Conservation (phyloP, 192 early-diverging fungal species). For the Kickxella alabastrina region DNA sequence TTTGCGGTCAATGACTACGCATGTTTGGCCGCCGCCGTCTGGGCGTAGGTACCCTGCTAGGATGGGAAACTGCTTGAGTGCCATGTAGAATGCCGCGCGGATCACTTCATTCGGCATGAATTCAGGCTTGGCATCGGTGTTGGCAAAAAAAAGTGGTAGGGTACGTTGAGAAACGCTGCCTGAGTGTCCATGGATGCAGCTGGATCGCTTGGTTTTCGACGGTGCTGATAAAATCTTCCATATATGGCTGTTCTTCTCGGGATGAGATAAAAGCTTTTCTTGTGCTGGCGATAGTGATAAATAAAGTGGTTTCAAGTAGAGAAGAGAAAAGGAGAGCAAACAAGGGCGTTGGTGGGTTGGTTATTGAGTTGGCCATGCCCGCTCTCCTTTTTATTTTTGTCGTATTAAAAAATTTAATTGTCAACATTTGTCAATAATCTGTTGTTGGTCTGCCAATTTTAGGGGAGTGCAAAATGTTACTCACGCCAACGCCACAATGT, state of each 20-base stretch:
- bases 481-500: no score
- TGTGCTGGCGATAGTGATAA: no score
- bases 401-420: no score
- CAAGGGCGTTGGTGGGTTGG: no score
- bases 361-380: no score
- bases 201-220: slow-evolving; percentile 26
- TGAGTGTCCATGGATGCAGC: slow-evolving; percentile 49
- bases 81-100: slow-evolving; percentile 24
- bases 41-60: slow-evolving; percentile 22
- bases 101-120: slow-evolving; percentile 42
- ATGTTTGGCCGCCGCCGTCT: slow-evolving; percentile 11
- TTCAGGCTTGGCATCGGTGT: slow-evolving; percentile 8
- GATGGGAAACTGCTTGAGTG: slow-evolving; percentile 32
- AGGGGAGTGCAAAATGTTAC: no score
- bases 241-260: no score
- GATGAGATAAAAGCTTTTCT: no score
- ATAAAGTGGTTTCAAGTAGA: background rate
- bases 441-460: no score
- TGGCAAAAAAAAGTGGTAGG: slow-evolving; percentile 43
- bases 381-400: no score
- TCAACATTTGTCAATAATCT: no score
- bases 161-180: slow-evolving; percentile 44
- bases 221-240: slow-evolving; percentile 41
- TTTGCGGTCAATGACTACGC: slow-evolving; percentile 19
- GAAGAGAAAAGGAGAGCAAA: no score